A percentile compares a stretch with the other conserved stretches of the same genome.
Conservation (phyloP, 2,329 filamentous ascomycete genomes). For the Penicillium sp. region DNA sequence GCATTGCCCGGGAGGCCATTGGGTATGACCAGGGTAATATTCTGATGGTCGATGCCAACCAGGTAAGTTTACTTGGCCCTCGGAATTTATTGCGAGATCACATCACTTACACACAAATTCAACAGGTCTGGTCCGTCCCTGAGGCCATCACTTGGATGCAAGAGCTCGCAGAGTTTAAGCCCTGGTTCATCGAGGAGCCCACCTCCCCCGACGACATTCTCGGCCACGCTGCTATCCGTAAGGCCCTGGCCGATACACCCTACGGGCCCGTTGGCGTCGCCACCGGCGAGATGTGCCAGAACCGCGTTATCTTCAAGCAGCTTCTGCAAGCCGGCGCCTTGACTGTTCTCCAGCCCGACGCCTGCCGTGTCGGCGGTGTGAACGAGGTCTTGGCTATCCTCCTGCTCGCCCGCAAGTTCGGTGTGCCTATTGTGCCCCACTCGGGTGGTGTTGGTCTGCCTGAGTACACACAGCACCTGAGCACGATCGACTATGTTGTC, state of each 20-base stretch:
- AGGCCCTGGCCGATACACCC: conserved; percentile 62
- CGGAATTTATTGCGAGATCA: background rate
- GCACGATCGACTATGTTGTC: conserved; percentile 88
- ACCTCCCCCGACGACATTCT: conserved; percentile 87
- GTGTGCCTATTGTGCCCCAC: conserved; percentile 82
- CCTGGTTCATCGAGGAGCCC: conserved; percentile 92
- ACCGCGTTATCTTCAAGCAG: conserved; percentile 92
- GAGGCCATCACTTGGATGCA: conserved; percentile 88
- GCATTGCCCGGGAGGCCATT: conserved; percentile 74
- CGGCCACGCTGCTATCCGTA: conserved; percentile 79
- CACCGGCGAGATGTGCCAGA: conserved; percentile 94
- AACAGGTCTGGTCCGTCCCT: conserved; percentile 75
- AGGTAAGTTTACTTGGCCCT: conserved; percentile 48
- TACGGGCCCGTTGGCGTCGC: conserved; percentile 73
- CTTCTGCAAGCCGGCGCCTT: conserved; percentile 76
- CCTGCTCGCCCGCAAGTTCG: conserved; percentile 68
- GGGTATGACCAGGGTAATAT: conserved; percentile 80
- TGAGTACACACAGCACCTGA: conserved; percentile 91
- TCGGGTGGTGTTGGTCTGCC: conserved; percentile 85
- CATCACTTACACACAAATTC: conserved; percentile 2
- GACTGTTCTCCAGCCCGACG: conserved; percentile 86
- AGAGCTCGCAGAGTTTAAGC: conserved; percentile 73
- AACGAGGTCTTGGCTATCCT: conserved; percentile 91
- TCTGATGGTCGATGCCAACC: conserved; percentile 91
- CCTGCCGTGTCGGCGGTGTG: conserved; percentile 83